Evolutionary conservation across 805 yeast genomes (phyloP), one percentile per base, ranked within the genome.

Genomic region (Komagataella mondaviorum): DNA sequence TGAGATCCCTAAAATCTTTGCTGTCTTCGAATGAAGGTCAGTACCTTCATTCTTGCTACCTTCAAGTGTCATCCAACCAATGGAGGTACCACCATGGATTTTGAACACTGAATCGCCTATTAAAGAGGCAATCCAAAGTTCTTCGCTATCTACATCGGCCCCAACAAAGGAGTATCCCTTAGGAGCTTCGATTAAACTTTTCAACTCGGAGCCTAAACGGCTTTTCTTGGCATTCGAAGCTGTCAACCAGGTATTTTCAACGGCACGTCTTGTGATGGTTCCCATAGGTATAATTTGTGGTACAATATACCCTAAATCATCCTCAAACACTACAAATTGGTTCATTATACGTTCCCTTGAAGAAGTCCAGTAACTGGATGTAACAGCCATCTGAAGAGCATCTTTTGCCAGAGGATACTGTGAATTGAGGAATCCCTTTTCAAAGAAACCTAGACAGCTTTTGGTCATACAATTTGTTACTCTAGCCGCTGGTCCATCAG

Each of bases 41-140:
- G 99, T 95, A 4, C 93, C 95, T 51, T 85, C 91, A 52, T 71
- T 73, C 67, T 93, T 93, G 3, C 91, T 81, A 17, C 99, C 99
- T 70, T 93, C 99, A 52, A 93, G 72, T 1, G 97, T 90, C 99
- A 93, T 95, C 99, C 99, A 95, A 0, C 98, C 97, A 51, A 95
- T 76, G 0, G 98, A 96, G 0, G 98, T 88, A 12, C 95, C 95
- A 5, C 99, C 99, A 64, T 93, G 99, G 22, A 86, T 70, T 39
- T 83, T 79, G 66, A 91, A 88, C 50, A 83, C 78, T 0, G 98
- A 83, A 63, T 93, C 99, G 3, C 99, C 97, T 36, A 91, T 82
- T 22, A 95, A 69, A 17, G 96, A 85, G 0, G 99, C 99, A 57
- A 93, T 93, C 99, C 99, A 93, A 46, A 93, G 72, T 62, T 93